phyloP scores from a whole-genome alignment of 306 rosid genomes.

The Phaseolus lunatus region DNA sequence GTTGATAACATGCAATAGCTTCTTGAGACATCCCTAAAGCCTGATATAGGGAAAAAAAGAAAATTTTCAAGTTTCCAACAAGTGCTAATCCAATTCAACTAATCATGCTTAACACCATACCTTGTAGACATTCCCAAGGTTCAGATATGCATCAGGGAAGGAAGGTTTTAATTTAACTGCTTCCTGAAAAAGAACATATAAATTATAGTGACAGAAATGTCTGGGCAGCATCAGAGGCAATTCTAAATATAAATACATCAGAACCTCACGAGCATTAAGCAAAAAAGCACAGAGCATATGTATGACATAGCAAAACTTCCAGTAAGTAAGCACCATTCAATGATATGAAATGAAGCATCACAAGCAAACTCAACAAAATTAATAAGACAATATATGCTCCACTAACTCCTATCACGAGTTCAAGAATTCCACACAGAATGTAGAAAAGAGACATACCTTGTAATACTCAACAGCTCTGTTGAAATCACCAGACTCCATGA shows the following conservation, averaged over 20 bases:
- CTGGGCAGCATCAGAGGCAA: slow-evolving; percentile 25
- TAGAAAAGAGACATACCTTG: slow-evolving; percentile 59
- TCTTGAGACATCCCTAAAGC: slow-evolving; percentile 96
- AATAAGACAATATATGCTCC: slow-evolving; percentile 16
- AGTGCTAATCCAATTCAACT: slow-evolving; percentile 56
- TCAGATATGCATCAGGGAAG: slow-evolving; percentile 98
- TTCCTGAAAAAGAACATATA: slow-evolving; percentile 66
- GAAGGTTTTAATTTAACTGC: slow-evolving; percentile 97
- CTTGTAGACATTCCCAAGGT: slow-evolving; percentile 99
- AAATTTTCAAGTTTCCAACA: slow-evolving; percentile 52
- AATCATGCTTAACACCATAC: slow-evolving; percentile 66
- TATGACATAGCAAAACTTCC: background rate
- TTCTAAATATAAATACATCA: slow-evolving; percentile 3
- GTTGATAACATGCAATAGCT: slow-evolving; percentile 93
- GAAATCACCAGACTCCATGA: slow-evolving; percentile 98
- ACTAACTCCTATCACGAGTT: background rate
- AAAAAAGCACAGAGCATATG: background rate
- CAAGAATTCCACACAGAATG: slow-evolving; percentile 26
- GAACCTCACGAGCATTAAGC: background rate
- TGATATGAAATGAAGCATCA: background rate
- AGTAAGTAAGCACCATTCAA: background rate
- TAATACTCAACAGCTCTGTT: slow-evolving; percentile 96
- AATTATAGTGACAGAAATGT: background rate
- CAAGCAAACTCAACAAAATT: background rate
- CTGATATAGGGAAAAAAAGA: slow-evolving; percentile 59